Percentiles rank a stretch among this genome's conserved stretches.
phyloP scores from a whole-genome alignment of 1,139 yeast genomes.

The Taiozyma sp. region DNA sequence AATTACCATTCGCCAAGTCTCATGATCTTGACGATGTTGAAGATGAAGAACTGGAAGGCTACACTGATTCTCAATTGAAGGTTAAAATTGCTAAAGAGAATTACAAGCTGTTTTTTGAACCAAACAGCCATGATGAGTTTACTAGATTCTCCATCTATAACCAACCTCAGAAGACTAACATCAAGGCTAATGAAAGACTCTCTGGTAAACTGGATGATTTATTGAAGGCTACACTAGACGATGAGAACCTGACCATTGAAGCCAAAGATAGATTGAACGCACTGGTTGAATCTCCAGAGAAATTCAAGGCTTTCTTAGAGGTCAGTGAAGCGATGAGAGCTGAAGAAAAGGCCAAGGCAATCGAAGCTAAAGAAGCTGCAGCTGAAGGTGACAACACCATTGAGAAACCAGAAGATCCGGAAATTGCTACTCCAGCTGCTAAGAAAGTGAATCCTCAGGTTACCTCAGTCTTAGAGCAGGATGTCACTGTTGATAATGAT shows the following conservation, averaged over 20 bases:
- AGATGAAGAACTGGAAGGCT: slow-evolving; percentile 40
- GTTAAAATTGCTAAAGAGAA: slow-evolving; percentile 78
- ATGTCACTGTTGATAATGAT: slow-evolving; percentile 31
- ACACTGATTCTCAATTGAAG: slow-evolving; percentile 64
- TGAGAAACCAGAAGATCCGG: slow-evolving; percentile 19
- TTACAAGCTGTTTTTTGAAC: slow-evolving; percentile 75
- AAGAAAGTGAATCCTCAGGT: slow-evolving; percentile 22
- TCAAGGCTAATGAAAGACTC: slow-evolving; percentile 13
- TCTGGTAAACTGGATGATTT: slow-evolving; percentile 26
- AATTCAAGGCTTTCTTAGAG: slow-evolving; percentile 19
- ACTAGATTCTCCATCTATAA: slow-evolving; percentile 47
- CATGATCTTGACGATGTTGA: slow-evolving; percentile 30
- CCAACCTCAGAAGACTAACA: slow-evolving; percentile 11
- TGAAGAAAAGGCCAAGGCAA: slow-evolving; percentile 9
- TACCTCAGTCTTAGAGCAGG: slow-evolving; percentile 23
- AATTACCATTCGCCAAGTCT: slow-evolving; percentile 66
- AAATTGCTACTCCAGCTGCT: slow-evolving; percentile 13
- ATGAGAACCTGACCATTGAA: slow-evolving; percentile 24
- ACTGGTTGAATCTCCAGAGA: slow-evolving; percentile 25
- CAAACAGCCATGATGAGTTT: slow-evolving; percentile 78
- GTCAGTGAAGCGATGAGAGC: slow-evolving; percentile 20
- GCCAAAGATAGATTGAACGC: slow-evolving; percentile 26
- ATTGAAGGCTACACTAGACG: slow-evolving; percentile 30
- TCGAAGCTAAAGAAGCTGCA: slow-evolving; percentile 2
- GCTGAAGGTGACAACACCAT: slow-evolving; percentile 16